These are phyloP conservation scores for Linnemannia elongata DNA, from an alignment of 192 early-diverging fungal genomes.

Conservation along the genomic window DNA sequence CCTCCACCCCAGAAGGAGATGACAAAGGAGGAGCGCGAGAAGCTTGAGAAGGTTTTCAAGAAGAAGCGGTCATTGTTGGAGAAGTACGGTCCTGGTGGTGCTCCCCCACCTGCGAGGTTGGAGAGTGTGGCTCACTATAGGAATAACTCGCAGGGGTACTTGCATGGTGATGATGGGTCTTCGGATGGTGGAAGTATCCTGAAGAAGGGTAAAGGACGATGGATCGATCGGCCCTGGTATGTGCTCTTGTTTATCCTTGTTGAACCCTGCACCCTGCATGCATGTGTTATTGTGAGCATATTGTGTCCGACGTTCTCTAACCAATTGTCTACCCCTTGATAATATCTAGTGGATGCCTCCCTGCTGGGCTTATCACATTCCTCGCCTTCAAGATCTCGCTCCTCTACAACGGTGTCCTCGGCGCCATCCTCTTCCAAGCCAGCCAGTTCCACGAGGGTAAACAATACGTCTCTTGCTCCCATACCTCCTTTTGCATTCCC, in stretches of 20 bases:
- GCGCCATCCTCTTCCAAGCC: slow-evolving; percentile 36
- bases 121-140: background rate
- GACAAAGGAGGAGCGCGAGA: slow-evolving; percentile 13
- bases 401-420: slow-evolving; percentile 19
- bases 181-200: background rate
- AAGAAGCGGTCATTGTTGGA: slow-evolving; percentile 14
- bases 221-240: slow-evolving; percentile 22
- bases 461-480: background rate
- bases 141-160: background rate
- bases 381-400: slow-evolving; percentile 24
- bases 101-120: background rate
- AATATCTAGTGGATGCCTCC: slow-evolving; percentile 16
- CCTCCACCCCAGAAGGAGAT: background rate
- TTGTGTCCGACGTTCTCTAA: too few relatives aligned
- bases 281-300: slow-evolving; percentile 1
- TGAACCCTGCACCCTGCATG: background rate
- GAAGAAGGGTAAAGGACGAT: background rate
- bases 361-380: slow-evolving; percentile 1
- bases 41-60: slow-evolving; percentile 20
- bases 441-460: slow-evolving; percentile 38
- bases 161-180: background rate
- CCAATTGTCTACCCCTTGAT: background rate
- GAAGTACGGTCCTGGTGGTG: background rate
- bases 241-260: background rate
- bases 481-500: background rate